A percentile compares a stretch with the other conserved stretches of the same genome.
phyloP scores from a whole-genome alignment of 2,329 filamentous ascomycete genomes.

The Leptosphaerulina australis region DNA sequence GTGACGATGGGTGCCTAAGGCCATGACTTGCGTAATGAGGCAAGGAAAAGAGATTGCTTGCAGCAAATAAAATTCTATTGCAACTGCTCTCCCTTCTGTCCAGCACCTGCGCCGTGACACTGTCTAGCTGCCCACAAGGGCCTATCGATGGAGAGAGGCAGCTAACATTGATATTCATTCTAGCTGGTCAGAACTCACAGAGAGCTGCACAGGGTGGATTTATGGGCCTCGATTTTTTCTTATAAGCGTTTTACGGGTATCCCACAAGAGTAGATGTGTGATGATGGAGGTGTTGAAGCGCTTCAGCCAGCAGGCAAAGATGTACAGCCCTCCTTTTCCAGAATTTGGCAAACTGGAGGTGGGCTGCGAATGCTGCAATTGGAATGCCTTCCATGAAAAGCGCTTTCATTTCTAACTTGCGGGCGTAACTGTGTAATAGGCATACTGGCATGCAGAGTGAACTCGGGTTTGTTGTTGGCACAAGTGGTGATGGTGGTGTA shows the following conservation, averaged over 20 bases:
- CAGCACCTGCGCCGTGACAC: no score
- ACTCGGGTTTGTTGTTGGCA: no score
- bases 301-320: neutral
- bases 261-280: neutral
- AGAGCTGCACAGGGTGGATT: neutral
- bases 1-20: neutral
- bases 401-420: no score
- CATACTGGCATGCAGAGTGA: no score
- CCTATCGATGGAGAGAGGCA: no score
- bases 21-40: neutral
- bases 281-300: neutral
- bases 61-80: neutral
- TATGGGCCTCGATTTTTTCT: neutral
- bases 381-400: neutral
- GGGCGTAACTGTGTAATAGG: no score
- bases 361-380: neutral
- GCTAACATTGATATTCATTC: no score
- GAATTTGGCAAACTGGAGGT: neutral
- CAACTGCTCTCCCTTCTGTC: no score
- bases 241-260: neutral
- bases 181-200: no score
- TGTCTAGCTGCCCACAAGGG: no score
- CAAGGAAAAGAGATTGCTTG: neutral
- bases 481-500: no score
- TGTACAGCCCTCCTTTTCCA: neutral